phyloP scores from a whole-genome alignment of 257 asterid species.

The Misopates orontium region DNA sequence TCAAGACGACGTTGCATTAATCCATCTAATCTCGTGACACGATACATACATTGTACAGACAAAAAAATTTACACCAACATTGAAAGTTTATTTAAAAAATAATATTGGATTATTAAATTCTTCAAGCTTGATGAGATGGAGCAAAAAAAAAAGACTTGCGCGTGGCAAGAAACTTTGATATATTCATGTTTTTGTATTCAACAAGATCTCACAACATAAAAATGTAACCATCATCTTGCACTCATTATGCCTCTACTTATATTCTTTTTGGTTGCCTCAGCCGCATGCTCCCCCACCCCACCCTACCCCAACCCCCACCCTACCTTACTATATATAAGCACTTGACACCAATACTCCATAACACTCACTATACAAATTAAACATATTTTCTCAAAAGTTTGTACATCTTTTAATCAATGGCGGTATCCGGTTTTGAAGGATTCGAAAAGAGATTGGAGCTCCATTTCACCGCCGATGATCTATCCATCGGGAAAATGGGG shows the following conservation, averaged over 20 bases:
- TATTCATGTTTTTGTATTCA: constrained; percentile 47
- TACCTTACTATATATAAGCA: constrained; percentile 43
- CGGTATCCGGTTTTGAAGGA: constrained; percentile 93
- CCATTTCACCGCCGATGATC: constrained; percentile 73
- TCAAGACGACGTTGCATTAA: constrained; percentile 22
- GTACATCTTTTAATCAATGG: too few species aligned
- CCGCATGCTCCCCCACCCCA: constrained; percentile 58
- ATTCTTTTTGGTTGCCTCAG: constrained; percentile 72
- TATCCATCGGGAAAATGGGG: constrained; percentile 43
- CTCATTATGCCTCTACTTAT: constrained; percentile 81
- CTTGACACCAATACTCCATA: constrained; percentile 55
- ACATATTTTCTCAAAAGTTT: background rate
- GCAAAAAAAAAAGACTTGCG: constrained; percentile 30
- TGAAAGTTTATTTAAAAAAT: background rate
- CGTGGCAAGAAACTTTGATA: constrained; percentile 52
- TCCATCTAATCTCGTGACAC: constrained; percentile 24
- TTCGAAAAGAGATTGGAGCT: constrained; percentile 90
- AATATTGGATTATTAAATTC: background rate
- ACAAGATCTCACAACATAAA: constrained; percentile 47
- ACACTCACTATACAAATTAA: constrained; percentile 37
- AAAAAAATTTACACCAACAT: background rate
- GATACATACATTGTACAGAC: constrained; percentile 24
- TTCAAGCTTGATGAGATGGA: background rate
- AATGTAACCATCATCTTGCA: constrained; percentile 65
- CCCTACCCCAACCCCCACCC: constrained; percentile 9